A percentile compares a stretch with the other conserved stretches of the same genome.
phyloP scores from a whole-genome alignment of 257 asterid species.

The Forsythia viridissima region DNA sequence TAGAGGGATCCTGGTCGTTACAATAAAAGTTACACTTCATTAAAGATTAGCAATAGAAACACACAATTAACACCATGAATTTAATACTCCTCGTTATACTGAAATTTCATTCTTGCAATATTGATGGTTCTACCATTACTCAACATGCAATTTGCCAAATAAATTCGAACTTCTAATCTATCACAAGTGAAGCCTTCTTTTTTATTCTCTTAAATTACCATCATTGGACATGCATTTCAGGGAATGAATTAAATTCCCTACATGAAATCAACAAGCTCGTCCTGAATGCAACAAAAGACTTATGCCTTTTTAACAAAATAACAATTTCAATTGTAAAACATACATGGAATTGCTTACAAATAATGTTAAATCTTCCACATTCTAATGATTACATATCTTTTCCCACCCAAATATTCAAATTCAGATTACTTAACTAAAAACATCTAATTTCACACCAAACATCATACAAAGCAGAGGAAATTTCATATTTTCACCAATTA shows the following conservation, averaged over 20 bases:
- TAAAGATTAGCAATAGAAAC: not conserved
- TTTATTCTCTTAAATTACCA: constrained; percentile 12
- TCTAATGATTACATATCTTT: not conserved
- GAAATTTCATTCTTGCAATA: too few relatives aligned
- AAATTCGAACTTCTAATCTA: not conserved
- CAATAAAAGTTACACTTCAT: not conserved
- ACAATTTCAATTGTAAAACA: not conserved
- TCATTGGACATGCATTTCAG: not conserved
- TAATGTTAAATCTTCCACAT: too few relatives aligned
- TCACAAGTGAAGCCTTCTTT: not conserved
- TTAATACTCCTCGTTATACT: not conserved
- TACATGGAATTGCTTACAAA: too few relatives aligned
- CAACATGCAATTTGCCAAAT: not conserved
- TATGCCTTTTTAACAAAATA: not conserved
- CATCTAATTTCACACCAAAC: not conserved
- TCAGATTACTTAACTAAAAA: not conserved
- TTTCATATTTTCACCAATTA: not conserved
- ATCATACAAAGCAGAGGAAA: not conserved
- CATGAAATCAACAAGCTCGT: not conserved
- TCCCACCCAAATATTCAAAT: not conserved
- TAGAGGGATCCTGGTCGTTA: too few relatives aligned
- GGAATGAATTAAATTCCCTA: not conserved
- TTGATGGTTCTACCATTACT: too few relatives aligned
- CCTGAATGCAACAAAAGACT: not conserved
- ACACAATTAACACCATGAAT: not conserved